Evolutionary conservation across 306 rosid genomes (phyloP), one percentile per base, ranked within the genome.

Genomic region (Pterocarpus santalinus): DNA sequence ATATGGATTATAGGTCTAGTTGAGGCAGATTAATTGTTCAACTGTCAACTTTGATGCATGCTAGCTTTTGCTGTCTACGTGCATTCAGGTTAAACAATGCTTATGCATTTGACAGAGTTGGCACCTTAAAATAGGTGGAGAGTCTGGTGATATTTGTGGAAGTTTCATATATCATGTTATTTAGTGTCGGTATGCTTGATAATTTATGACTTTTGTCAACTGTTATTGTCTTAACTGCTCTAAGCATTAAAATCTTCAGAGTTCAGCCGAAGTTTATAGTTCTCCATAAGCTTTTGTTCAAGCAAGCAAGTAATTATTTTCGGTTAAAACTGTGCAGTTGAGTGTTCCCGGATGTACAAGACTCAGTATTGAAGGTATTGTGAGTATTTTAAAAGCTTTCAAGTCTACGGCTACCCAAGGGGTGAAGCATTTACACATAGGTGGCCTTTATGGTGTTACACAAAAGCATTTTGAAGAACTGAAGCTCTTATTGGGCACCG

Each of bases 291-390:
- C 41, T 75, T 65, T 63, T 67, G 53, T 49, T 57, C 52, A 32
- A 73, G 55, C 66, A 58, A 73, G 80, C 65, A 63, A 67, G 65
- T 67, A 43, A 28, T 52, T 65, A 43, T 78, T 87, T 44, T 68
- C 65, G 60, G 64, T 73, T 82, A 5, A 56, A 86, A 34, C 66
- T 68, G 8, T 83, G 86, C 88, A 95, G 99, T 85, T 95, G 81
- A 88, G 91, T 75, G 93, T 95, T 72, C 99, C 97, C 39, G 99
- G 97, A 56, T 95, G 98, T 78, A 91, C 97, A 58, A 91, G 94
- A 82, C 88, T 95, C 83, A 95, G 90, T 51, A 85, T 92, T 69
- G 98, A 92, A 68, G 94, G 96, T 65, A 82, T 93, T 60, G 85
- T 95, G 85, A 84, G 73, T 55, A 86, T 83, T 83, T 83, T 95